Conservation (phyloP, 1,284 basidiomycete genomes). For the Crocinoboletus sp. region DNA sequence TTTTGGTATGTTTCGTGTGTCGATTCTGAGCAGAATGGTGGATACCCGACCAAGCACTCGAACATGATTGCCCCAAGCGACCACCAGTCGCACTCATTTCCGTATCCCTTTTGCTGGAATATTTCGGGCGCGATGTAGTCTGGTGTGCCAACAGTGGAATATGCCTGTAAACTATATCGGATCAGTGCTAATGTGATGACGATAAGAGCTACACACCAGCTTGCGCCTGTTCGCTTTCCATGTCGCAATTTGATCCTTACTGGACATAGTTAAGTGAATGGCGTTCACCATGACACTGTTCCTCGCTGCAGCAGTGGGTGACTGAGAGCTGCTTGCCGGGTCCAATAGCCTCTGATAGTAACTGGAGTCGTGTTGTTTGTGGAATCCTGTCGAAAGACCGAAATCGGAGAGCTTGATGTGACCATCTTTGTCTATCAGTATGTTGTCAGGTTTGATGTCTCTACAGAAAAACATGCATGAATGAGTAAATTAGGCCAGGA, state of each 20-base stretch:
- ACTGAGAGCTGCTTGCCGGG: conserved; percentile 36
- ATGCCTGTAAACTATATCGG: conserved; percentile 57
- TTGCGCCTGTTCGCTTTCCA: conserved; percentile 99
- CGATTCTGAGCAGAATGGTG: conserved; percentile 96
- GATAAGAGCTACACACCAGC: conserved; percentile 49
- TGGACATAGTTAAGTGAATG: conserved; percentile 92
- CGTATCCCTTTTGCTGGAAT: conserved; percentile 95
- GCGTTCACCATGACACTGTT: conserved; percentile 87
- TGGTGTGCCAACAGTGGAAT: conserved; percentile 99
- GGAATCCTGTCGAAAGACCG: conserved; percentile 92
- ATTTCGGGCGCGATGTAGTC: conserved; percentile 99
- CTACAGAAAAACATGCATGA: conserved; percentile 35
- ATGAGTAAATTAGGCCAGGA: not conserved
- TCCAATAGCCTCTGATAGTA: conserved; percentile 83
- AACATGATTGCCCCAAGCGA: conserved; percentile 98
- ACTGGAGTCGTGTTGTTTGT: conserved; percentile 89
- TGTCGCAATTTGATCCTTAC: conserved; percentile 88
- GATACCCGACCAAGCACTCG: conserved; percentile 96
- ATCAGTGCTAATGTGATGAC: not conserved
- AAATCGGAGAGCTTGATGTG: conserved; percentile 97
- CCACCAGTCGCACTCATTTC: conserved; percentile 99
- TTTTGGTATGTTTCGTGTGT: conserved; percentile 99
- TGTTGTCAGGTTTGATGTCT: conserved; percentile 98
- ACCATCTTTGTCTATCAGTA: conserved; percentile 86
- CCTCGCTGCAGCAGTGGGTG: conserved; percentile 40